Percentiles rank a stretch among this genome's conserved stretches.
Conservation (phyloP, 495 filamentous ascomycete species). For the Echria macrotheca region DNA sequence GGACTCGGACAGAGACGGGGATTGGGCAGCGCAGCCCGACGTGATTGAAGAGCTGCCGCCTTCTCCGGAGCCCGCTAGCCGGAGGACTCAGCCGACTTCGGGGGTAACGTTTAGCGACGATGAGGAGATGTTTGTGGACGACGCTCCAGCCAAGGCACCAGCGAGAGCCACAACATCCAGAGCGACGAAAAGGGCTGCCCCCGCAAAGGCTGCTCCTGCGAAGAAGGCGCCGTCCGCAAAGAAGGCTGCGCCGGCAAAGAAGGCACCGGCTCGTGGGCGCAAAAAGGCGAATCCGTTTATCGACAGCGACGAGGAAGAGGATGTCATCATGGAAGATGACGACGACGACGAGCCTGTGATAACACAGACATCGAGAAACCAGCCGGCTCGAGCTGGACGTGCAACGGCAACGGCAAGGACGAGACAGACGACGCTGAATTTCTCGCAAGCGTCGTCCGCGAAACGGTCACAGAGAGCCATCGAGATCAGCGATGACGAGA, state of each 20-base stretch:
- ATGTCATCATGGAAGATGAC: conserved; percentile 61
- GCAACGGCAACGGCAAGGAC: conserved; percentile 29
- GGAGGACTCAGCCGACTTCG: conserved; percentile 20
- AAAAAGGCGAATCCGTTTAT: conserved; percentile 48
- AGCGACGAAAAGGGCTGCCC: conserved; percentile 33
- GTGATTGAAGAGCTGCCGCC: conserved; percentile 50
- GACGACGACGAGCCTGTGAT: conserved; percentile 40
- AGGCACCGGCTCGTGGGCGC: conserved; percentile 35
- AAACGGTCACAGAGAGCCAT: conserved; percentile 39
- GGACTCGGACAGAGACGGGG: conserved; percentile 81
- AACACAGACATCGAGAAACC: conserved; percentile 21
- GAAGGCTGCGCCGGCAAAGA: conserved; percentile 31
- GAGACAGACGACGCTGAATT: conserved; percentile 68
- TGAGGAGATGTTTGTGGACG: conserved; percentile 37
- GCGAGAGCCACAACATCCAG: conserved; percentile 33
- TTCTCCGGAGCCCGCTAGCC: conserved; percentile 38
- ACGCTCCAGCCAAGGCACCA: conserved; percentile 22
- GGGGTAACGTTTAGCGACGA: conserved; percentile 26
- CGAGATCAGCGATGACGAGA: conserved; percentile 71
- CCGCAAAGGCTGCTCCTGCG: conserved; percentile 38
- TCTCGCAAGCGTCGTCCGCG: conserved; percentile 51
- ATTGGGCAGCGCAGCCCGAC: conserved; percentile 74
- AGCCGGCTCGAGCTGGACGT: conserved; percentile 36
- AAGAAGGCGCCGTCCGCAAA: conserved; percentile 39
- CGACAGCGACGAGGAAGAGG: conserved; percentile 59